Evolutionary conservation across 2,329 filamentous ascomycete genomes (phyloP).

Genomic region (Microcyclosporella mali): DNA sequence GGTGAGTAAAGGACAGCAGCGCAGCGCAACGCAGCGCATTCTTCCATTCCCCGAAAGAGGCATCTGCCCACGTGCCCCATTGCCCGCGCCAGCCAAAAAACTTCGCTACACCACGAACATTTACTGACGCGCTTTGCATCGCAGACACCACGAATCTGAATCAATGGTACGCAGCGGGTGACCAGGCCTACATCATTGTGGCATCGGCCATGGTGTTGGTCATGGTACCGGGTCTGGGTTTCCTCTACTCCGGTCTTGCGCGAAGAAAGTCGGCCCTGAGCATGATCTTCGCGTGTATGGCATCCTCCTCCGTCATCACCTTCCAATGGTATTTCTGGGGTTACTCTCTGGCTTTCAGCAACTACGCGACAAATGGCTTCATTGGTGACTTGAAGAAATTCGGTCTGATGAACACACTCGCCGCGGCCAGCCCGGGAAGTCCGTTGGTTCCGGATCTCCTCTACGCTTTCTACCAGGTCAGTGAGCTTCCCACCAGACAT

Average conservation of each 20-base stretch:
- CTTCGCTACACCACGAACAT: conserved; percentile 2
- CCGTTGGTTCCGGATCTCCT: conserved; percentile 82
- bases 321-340: conserved; percentile 99
- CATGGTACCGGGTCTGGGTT: conserved; percentile 95
- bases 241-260: conserved; percentile 96
- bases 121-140: conserved; percentile 5
- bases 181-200: conserved; percentile 89
- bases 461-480: conserved; percentile 87
- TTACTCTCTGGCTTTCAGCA: conserved; percentile 88
- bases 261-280: conserved; percentile 94
- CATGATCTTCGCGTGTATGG: conserved; percentile 97
- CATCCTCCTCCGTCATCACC: conserved; percentile 78
- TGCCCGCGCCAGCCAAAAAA: too few relatives aligned
- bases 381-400: conserved; percentile 90
- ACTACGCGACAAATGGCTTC: conserved; percentile 73
- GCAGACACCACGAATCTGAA: conserved; percentile 81
- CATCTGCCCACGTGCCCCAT: conserved; percentile 11
- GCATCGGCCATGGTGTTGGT: conserved; percentile 87
- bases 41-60: background rate
- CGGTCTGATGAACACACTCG: conserved; percentile 78
- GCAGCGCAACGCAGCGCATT: too few relatives aligned
- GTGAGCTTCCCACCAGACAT: conserved; percentile 17
- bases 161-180: conserved; percentile 88
- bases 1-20: conserved; percentile 49
- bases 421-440: conserved; percentile 76